These are phyloP conservation scores for Fraxinus albicans DNA, from an alignment of 305 asterid genomes.

Conservation along the genomic window DNA sequence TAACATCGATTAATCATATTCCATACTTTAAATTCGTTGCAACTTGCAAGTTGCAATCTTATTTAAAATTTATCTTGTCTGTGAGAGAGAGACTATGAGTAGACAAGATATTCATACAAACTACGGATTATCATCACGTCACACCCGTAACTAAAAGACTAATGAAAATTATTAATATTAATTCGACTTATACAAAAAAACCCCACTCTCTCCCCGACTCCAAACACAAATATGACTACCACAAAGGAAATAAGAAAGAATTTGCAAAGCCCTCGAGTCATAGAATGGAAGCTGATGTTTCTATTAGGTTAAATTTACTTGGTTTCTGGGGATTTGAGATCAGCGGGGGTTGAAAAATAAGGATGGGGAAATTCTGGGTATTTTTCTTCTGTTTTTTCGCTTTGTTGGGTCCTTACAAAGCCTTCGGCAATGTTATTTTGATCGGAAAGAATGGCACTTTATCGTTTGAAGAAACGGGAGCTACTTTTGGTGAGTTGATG, in stretches of 20 bases:
- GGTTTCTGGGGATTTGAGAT: constrained; percentile 18
- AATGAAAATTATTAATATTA: neutral
- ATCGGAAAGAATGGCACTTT: constrained; percentile 32
- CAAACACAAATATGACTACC: neutral
- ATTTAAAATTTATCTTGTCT: neutral
- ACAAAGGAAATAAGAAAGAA: neutral
- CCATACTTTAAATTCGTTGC: neutral
- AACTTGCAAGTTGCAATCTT: neutral
- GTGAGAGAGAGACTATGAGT: neutral
- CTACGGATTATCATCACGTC: neutral
- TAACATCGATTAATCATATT: neutral
- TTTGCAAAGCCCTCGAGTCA: neutral
- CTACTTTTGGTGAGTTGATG: constrained; percentile 41
- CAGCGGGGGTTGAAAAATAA: neutral
- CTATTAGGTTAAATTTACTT: constrained; percentile 20
- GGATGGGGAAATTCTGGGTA: constrained; percentile 30
- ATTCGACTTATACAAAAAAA: neutral
- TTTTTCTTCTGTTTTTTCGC: constrained; percentile 25
- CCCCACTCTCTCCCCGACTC: neutral
- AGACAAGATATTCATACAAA: neutral
- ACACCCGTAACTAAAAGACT: neutral
- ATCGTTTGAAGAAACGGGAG: constrained; percentile 40
- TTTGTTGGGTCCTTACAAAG: constrained; percentile 24
- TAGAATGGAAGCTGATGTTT: constrained; percentile 51
- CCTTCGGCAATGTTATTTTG: constrained; percentile 34